Evolutionary conservation across 768 basidiomycete species (phyloP).

Genomic region (Hygrophorus pudorinus): DNA sequence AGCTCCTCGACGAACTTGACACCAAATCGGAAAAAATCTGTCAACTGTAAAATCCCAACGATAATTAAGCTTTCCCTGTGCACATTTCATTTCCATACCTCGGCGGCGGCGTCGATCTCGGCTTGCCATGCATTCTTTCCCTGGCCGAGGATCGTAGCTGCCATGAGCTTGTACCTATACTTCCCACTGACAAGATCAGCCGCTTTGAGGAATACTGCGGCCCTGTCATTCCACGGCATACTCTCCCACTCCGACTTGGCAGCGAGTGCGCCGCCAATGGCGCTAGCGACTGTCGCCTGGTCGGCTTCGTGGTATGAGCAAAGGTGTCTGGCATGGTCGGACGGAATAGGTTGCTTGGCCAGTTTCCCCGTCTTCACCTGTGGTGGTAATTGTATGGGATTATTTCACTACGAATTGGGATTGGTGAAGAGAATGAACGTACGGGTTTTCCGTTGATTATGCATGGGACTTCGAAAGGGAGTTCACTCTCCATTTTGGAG

Average conservation of each 20-base stretch:
- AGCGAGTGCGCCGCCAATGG: constrained; percentile 80
- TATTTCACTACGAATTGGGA: not conserved
- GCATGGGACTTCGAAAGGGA: constrained; percentile 90
- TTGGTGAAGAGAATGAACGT: constrained; percentile 17
- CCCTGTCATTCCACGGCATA: constrained; percentile 93
- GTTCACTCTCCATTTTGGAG: constrained; percentile 66
- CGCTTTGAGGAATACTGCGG: constrained; percentile 96
- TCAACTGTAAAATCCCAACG: constrained; percentile 35
- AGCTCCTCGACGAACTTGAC: constrained; percentile 96
- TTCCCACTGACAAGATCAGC: constrained; percentile 94
- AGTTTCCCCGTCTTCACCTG: constrained; percentile 76
- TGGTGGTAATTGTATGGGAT: not conserved
- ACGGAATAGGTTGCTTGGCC: constrained; percentile 75
- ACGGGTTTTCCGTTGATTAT: constrained; percentile 86
- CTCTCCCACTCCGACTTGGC: constrained; percentile 89
- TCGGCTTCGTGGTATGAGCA: constrained; percentile 88
- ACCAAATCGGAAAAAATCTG: constrained; percentile 93
- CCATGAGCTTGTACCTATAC: constrained; percentile 90
- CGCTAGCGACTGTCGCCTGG: constrained; percentile 56
- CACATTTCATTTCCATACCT: constrained; percentile 36
- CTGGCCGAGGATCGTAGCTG: constrained; percentile 96
- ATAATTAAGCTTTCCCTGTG: not conserved
- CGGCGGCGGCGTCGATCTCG: constrained; percentile 97
- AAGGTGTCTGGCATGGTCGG: constrained; percentile 73
- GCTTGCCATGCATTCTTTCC: constrained; percentile 99